Evolutionary conservation across 2,329 filamentous ascomycete genomes (phyloP), one percentile per base, ranked within the genome.

Genomic region (Sporothrix mexicana): DNA sequence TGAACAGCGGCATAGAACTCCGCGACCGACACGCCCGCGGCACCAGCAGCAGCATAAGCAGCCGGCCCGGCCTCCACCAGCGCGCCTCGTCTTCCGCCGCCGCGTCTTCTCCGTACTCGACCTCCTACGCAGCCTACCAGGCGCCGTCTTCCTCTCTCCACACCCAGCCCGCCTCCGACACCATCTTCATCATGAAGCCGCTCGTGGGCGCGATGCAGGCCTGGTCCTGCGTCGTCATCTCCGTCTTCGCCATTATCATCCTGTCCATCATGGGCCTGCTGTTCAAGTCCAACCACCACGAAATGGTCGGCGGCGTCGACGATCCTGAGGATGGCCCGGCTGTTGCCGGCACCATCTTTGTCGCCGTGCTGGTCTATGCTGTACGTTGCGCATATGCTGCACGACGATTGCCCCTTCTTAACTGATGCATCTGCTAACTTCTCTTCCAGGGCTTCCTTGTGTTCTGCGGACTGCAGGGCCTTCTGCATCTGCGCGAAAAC

Each of bases 201-300:
- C 86, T 98, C 80, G 93, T 98, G 78, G 92, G 93, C 80, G 91
- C 94, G 77, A 88, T 95, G 85, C 95, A 97, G 85, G 95, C 95
- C 80, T 98, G 95, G 94, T 93, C 91, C 85, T 97, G 95, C 87
- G 92, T 91, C 80, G 83, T 94, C 84, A 82, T 93, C 81, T 88
- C 89, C 80, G 78, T 88, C 80, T 87, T 93, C 82, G 85, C 90
- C 79, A 86, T 93, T 79, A 62, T 92, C 77, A 86, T 92, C 81
- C 83, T 93, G 81, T 85, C 89, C 77, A 78, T 89, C 78, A 80
- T 92, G 81, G 83, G 93, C 73, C 83, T 89, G 72, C 88, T 98
- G 76, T 98, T 94, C 85, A 89, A 90, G 79, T 88, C 86, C 74
- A 91, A 92, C 77, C 93, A 97, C 83, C 94, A 96, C 81, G 91